Conservation (phyloP, 306 rosid genomes). For the Crataegus laevigata region DNA sequence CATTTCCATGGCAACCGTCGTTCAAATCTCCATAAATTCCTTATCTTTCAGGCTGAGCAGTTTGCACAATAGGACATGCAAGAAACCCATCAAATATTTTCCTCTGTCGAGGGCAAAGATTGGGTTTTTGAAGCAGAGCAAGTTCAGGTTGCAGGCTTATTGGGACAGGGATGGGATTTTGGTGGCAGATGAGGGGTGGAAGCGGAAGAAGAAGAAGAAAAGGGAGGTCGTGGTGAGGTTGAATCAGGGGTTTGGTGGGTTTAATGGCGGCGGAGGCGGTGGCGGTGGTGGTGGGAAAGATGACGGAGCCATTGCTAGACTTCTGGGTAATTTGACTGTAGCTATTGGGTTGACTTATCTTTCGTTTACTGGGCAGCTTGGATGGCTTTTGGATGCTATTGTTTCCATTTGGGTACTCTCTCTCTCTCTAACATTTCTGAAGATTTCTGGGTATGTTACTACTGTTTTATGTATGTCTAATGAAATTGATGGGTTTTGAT, state of each 20-base stretch:
- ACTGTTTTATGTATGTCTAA: neutral
- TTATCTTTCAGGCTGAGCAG: constrained; percentile 29
- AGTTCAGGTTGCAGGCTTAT: constrained; percentile 32
- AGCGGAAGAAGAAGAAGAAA: constrained; percentile 34
- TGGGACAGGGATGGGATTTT: constrained; percentile 33
- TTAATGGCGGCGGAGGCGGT: constrained; percentile 26
- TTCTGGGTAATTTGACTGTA: constrained; percentile 74
- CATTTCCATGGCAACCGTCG: constrained; percentile 39
- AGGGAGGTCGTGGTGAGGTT: constrained; percentile 54
- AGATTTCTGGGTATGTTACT: neutral
- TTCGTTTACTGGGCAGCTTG: constrained; percentile 91
- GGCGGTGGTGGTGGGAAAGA: constrained; percentile 54
- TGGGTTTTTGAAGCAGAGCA: constrained; percentile 24
- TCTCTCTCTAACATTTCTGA: neutral
- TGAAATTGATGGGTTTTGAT: constrained; percentile 10
- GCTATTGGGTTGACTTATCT: constrained; percentile 91
- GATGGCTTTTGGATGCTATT: constrained; percentile 94
- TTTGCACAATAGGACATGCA: constrained; percentile 21
- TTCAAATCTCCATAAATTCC: constrained; percentile 41
- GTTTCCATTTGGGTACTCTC: constrained; percentile 83
- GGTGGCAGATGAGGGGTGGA: constrained; percentile 30
- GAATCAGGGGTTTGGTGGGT: constrained; percentile 78
- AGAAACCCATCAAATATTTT: constrained; percentile 34
- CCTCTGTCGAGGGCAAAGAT: constrained; percentile 27
- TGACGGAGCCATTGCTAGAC: constrained; percentile 60